Evolutionary conservation across 192 early-diverging fungal species (phyloP), one percentile per base, ranked within the genome.

Genomic region (Lunasporangiospora selenospora): DNA sequence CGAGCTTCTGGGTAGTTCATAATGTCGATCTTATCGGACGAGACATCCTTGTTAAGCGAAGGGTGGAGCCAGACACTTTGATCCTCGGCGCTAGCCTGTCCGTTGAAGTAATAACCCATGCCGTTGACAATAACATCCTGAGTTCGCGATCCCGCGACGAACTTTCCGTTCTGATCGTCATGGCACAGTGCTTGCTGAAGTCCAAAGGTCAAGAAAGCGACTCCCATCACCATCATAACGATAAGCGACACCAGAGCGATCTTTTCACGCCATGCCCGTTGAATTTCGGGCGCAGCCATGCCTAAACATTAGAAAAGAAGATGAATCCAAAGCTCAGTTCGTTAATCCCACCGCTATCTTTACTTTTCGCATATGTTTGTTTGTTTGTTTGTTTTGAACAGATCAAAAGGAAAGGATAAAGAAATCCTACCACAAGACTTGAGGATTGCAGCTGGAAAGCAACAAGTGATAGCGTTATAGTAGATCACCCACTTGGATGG

Each of bases 241-340:
- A 95, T 94, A 52, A 96, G 80, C 30, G 84, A 87, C 37, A 94
- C 89, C 10, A 97, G 77, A 0, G 90, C 93, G 56, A 97, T 89
- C 76, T 97, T 97, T 77, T 97, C 95, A 65, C 93, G 85, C 90
- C 91, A 97, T 26, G 95, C 96, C 58, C 75, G 69, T 53, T 91
- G 91, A 65, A 87, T 82, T 33, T 63, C 79, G 12, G 54, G 39
- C 34, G 83, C 77, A 21, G 76, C 62, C 67, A 90, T 88, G 6
- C 90, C 90, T 83, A 76, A 39, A 8, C 64, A 19, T 34, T 10
- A 44, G 41, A 32, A 24, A 27, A 34, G 32, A 26, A 41, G 21
- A 31, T 16, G 12, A 10, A 34, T 5, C 16, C 40, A 30, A 45
- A 58, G 31, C 24, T 31, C 29, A 21, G 27, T 2, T 33, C 27